Conservation (phyloP, 495 filamentous ascomycete species). For the Chaetomidium leptoderma region DNA sequence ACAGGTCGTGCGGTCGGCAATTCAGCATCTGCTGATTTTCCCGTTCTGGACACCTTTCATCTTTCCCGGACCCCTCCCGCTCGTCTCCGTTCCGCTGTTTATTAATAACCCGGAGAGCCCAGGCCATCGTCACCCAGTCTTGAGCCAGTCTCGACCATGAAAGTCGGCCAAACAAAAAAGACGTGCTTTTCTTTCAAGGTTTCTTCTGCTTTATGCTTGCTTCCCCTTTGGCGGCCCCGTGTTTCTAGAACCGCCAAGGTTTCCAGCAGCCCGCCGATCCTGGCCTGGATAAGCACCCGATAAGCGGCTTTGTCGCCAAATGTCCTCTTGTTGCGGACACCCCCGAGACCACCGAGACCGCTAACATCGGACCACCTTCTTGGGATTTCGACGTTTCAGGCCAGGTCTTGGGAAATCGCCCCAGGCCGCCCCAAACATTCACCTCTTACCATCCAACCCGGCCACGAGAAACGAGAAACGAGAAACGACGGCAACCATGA, state of each 20-base stretch:
- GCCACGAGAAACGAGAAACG: not conserved
- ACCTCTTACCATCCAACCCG: not conserved
- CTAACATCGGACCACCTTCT: slow-evolving; percentile 6
- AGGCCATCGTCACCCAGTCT: not conserved
- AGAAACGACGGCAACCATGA: slow-evolving; percentile 47
- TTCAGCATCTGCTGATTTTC: slow-evolving; percentile 31
- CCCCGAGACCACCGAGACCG: slow-evolving; percentile 1
- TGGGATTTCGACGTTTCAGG: slow-evolving; percentile 19
- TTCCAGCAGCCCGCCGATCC: not conserved
- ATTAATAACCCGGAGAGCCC: not conserved
- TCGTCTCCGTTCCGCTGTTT: not conserved
- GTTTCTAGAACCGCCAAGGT: slow-evolving; percentile 22
- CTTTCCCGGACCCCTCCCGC: not conserved
- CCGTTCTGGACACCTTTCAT: slow-evolving; percentile 31
- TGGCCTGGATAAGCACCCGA: slow-evolving; percentile 2
- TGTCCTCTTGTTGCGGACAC: slow-evolving; percentile 9
- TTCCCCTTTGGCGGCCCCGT: not conserved
- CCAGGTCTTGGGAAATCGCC: slow-evolving; percentile 17
- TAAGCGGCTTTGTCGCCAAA: slow-evolving; percentile 14
- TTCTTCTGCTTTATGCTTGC: not conserved
- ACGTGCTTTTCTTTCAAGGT: not conserved
- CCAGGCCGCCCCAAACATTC: not conserved
- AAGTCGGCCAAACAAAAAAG: not conserved
- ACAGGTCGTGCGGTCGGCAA: slow-evolving; percentile 27
- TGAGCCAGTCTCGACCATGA: not conserved